Evolutionary conservation across 768 basidiomycete genomes (phyloP), one percentile per base, ranked within the genome.

Genomic region (Astraeus odoratus): DNA sequence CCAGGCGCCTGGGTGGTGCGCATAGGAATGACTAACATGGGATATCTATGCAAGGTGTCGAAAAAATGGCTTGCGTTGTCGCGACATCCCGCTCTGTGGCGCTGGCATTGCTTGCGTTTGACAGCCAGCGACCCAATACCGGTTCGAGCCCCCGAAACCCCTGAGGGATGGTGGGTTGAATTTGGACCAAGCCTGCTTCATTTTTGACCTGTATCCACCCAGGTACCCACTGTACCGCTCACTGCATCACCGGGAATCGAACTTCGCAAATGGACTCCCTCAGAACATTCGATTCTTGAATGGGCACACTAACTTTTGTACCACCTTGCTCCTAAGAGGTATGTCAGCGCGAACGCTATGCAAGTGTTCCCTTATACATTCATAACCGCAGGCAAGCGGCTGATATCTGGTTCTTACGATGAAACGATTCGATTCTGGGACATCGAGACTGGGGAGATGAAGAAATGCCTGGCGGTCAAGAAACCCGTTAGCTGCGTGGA

Each of bases 341-440:
- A 49, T 9, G 64, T 46, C 6, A 6, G 8, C 5, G 43, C n/a
- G 5, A 22, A 9, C 25, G 0, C n/a, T 39, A 7, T 26, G n/a
- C 2, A 23, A 23, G 5, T 4, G 8, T n/a, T 4, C 12, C 15
- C 13, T 27, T 44, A 4, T 5, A 43, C 29, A 52, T 22, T 43
- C 12, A 2, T 1, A 1, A 13, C 34, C 31, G 40, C 46, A 62
- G 87, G 86, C 15, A 84, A 90, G 55, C 71, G 84, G 8, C 69
- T 95, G 33, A 89, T 95, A 51, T 90, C 86, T 51, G 92, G 92
- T 13, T 87, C 85, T 22, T 92, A 93, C 57, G 91, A 94, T 45
- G 91, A 92, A 62, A 90, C 86, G 1, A 93, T 95, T 49, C 74
- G 91, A 10, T 88, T 95, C 64, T 95, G 91, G 92, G 86, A 93